Evolutionary conservation across 805 yeast species (phyloP), one percentile per base, ranked within the genome.

Genomic region (Peterozyma toletana): DNA sequence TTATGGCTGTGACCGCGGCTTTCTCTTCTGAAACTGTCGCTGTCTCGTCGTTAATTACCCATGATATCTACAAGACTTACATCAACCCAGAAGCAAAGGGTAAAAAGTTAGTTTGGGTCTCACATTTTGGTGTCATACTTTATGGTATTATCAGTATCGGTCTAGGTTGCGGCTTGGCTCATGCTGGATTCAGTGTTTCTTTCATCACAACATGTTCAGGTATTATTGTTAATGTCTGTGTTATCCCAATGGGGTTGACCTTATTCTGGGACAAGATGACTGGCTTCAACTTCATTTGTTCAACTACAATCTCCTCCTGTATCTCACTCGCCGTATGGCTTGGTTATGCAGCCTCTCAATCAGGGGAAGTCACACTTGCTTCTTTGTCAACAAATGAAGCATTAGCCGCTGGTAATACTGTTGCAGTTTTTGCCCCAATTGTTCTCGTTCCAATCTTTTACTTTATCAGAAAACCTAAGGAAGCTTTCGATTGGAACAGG

Each of bases 21-120:
- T 71, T 70, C 69, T 71, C 77, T n/a, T 73, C 78, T 13, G 79
- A 74, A 57, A 62, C 72, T 42, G 70, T 74, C 54, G 76, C 80
- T 6, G 77, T 73, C 4, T 70, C 77, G 1, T 67, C 77, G 10
- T 59, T 74, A 40, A 63, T 64, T 54, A 70, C 78, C 21, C 72
- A 72, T 51, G 80, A 74, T 57, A 62, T 74, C 42, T 74, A 68
- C 64, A 64, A 77, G 55, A 63, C 73, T 14, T 73, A 74, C 54
- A 54, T 74, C 43, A 66, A 73, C 51, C 78, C 78, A 17, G 58
- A 64, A 30, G 79, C 80, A 11, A 55, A 66, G 9, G 78, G 78
- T 43, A 73, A 70, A 54, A 58, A 60, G 47, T 62, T 74, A 50
- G 73, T 74, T 33, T 38, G 58, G 35, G 59, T 71, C 49, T 70